Conservation (phyloP, 495 filamentous ascomycete species). For the Massariosphaeria phaeospora region DNA sequence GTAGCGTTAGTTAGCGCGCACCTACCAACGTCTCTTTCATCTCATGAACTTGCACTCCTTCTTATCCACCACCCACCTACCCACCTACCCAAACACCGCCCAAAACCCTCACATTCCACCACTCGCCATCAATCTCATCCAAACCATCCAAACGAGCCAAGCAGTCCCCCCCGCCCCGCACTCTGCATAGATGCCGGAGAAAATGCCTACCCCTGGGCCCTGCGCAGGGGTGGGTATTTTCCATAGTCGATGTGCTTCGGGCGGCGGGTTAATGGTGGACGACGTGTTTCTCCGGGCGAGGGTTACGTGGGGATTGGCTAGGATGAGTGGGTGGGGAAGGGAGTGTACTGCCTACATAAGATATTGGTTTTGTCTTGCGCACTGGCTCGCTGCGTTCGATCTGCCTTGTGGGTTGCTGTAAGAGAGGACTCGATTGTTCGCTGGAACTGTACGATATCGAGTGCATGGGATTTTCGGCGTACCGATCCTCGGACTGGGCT, state of each 20-base stretch:
- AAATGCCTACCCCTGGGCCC: not conserved
- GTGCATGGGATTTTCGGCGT: not conserved
- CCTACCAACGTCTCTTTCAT: no score
- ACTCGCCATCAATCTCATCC: no score
- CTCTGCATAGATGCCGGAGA: not conserved
- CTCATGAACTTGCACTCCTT: no score
- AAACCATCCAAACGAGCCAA: no score
- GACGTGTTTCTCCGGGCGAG: not conserved
- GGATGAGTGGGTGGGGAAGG: not conserved
- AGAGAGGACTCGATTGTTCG: not conserved
- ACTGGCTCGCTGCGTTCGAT: no score
- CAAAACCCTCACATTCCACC: no score
- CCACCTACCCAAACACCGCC: no score
- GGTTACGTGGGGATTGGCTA: not conserved
- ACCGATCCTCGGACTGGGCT: not conserved
- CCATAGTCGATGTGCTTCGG: not conserved
- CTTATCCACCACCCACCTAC: no score
- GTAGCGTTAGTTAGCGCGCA: no score
- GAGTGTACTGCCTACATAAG: not conserved
- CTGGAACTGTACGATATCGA: not conserved
- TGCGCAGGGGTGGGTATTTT: not conserved
- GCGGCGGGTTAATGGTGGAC: not conserved
- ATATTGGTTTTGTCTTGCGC: not conserved
- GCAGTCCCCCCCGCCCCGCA: not conserved
- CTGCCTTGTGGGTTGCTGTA: not conserved